A percentile compares a stretch with the other conserved stretches of the same genome.
Evolutionary conservation across 305 asterid genomes (phyloP).

Genomic region (Plantago lanceolata): DNA sequence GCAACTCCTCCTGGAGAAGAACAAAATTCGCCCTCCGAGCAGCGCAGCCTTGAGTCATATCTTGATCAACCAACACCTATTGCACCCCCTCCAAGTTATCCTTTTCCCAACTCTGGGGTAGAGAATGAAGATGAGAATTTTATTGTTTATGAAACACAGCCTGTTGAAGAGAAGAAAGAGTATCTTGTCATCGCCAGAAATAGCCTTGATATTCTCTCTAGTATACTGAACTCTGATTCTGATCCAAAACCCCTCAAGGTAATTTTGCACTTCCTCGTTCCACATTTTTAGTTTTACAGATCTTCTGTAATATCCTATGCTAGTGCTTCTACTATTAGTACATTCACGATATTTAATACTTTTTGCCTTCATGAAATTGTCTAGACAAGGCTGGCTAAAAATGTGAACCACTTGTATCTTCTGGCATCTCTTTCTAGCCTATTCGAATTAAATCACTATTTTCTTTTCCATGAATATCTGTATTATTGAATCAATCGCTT

Average conservation of each 20-base stretch:
- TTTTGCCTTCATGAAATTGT: no score
- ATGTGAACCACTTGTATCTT: no score
- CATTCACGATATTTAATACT: no score
- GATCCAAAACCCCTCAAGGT: conserved; percentile 73
- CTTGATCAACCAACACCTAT: conserved; percentile 48
- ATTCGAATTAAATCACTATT: background rate
- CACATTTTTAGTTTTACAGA: background rate
- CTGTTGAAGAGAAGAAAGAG: conserved; percentile 68
- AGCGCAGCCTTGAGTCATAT: conserved; percentile 56
- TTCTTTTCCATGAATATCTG: background rate
- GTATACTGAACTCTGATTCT: conserved; percentile 68
- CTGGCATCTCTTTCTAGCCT: conserved; percentile 1
- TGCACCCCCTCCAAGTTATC: conserved; percentile 59
- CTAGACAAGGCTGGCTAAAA: no score
- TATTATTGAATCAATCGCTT: background rate
- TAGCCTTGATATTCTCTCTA: conserved; percentile 75
- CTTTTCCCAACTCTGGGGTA: conserved; percentile 44
- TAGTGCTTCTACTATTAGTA: no score
- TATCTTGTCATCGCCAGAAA: conserved; percentile 66
- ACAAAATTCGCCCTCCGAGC: conserved; percentile 33
- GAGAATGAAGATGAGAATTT: conserved; percentile 36
- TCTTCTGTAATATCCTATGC: no score
- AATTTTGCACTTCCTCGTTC: conserved; percentile 15
- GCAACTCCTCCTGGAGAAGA: conserved; percentile 42
- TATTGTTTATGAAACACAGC: conserved; percentile 40